Percentiles rank a stretch among this genome's conserved stretches.
These are phyloP conservation scores for Sporothrix dimorphospora DNA, from an alignment of 2,329 filamentous ascomycete genomes.

Conservation along the genomic window DNA sequence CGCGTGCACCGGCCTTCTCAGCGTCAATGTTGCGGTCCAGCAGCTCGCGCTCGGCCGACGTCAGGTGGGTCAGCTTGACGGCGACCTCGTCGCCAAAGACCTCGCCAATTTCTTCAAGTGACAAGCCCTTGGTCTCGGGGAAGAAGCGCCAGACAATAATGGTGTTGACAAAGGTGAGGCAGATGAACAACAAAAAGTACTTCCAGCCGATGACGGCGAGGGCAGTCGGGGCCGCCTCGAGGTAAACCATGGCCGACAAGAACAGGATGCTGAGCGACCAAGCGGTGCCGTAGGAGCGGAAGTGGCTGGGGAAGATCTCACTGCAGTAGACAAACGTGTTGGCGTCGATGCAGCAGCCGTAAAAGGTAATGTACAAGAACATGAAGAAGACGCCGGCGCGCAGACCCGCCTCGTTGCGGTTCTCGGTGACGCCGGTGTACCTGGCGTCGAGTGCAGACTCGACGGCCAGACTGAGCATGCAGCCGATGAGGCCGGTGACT, in stretches of 20 bases:
- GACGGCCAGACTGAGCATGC: neutral
- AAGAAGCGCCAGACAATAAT: conserved; percentile 1
- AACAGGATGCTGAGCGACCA: conserved; percentile 23
- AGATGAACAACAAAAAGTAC: conserved; percentile 25
- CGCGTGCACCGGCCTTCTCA: neutral
- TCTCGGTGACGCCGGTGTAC: neutral
- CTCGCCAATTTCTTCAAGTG: conserved; percentile 25
- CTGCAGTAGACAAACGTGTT: conserved; percentile 22
- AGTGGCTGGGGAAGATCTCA: conserved; percentile 29
- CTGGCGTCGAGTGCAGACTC: conserved; percentile 12
- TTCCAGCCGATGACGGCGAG: conserved; percentile 22
- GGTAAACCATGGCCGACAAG: neutral
- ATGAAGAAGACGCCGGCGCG: conserved; percentile 25
- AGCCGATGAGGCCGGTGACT: conserved; percentile 21
- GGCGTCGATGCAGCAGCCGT: conserved; percentile 25
- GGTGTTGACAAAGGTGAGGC: conserved; percentile 10
- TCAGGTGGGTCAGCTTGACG: conserved; percentile 18
- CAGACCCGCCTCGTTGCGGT: conserved; percentile 21
- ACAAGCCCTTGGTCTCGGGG: conserved; percentile 26
- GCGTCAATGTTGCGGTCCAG: conserved; percentile 22
- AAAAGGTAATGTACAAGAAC: conserved; percentile 25
- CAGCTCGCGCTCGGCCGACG: neutral
- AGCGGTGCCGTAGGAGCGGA: conserved; percentile 23
- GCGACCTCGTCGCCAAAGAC: conserved; percentile 25
- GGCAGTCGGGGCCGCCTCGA: conserved; percentile 10